phyloP scores from a whole-genome alignment of 139 green algal species.

The Chlorella vulgaris region DNA sequence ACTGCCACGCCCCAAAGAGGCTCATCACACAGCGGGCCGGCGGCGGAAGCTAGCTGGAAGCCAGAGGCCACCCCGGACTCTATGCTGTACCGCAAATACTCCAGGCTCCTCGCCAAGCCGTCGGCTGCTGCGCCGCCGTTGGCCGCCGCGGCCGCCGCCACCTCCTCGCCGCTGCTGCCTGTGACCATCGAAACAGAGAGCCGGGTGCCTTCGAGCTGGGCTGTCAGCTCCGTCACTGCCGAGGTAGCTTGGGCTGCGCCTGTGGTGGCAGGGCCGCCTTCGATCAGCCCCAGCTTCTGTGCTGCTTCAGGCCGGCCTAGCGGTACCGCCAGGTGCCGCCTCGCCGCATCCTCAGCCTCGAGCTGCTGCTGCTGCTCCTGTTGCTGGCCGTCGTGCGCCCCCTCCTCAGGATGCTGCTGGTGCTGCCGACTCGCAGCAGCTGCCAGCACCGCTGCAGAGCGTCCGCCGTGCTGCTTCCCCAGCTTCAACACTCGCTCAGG shows the following conservation, averaged over 20 bases:
- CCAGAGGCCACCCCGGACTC: constrained; percentile 81
- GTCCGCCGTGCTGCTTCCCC: constrained; percentile 31
- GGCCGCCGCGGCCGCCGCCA: background rate
- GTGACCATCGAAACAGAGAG: background rate
- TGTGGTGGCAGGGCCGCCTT: background rate
- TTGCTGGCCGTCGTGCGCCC: constrained; percentile 17
- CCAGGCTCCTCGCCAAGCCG: constrained; percentile 5
- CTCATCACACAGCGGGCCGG: constrained; percentile 96
- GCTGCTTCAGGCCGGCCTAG: constrained; percentile 31
- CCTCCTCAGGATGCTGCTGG: background rate
- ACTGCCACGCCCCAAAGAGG: constrained; percentile 92
- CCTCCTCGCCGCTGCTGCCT: background rate
- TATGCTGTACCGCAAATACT: constrained; percentile 48
- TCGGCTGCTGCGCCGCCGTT: background rate
- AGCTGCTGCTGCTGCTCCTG: constrained; percentile 27
- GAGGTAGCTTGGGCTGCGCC: constrained; percentile 10
- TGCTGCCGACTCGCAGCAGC: background rate
- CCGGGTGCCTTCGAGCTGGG: constrained; percentile 20
- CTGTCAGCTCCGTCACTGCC: background rate
- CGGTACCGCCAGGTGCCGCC: constrained; percentile 8
- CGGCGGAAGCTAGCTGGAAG: constrained; percentile 88
- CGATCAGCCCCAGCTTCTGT: constrained; percentile 36
- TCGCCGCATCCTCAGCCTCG: constrained; percentile 16
- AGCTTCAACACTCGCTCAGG: constrained; percentile 40
- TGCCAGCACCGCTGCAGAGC: background rate